Percentiles rank a stretch among this genome's conserved stretches.
Evolutionary conservation across 805 yeast genomes (phyloP).

Genomic region (Ogataea nonfermentans): DNA sequence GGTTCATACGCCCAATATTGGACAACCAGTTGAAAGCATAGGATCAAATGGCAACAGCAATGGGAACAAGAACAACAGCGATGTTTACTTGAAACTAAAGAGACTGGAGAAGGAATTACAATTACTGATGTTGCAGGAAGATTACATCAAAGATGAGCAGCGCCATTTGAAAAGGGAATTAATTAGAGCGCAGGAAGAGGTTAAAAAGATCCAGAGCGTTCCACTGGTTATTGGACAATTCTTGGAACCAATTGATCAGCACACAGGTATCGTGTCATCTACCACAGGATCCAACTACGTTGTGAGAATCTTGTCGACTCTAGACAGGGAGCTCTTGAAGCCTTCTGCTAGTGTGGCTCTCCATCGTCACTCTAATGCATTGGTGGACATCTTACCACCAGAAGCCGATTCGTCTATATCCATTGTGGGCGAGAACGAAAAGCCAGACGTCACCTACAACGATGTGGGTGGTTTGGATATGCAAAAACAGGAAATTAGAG

Average conservation of each 20-base stretch:
- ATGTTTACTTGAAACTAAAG: slow-evolving; percentile 81
- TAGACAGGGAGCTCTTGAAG: slow-evolving; percentile 91
- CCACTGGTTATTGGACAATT: slow-evolving; percentile 98
- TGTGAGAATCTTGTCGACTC: slow-evolving; percentile 89
- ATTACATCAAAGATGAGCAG: slow-evolving; percentile 96
- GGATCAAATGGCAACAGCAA: slow-evolving; percentile 26
- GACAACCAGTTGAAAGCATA: slow-evolving; percentile 23
- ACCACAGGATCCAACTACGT: slow-evolving; percentile 98
- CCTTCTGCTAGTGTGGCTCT: slow-evolving; percentile 95
- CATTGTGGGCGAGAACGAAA: slow-evolving; percentile 90
- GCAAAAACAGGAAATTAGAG: slow-evolving; percentile 99
- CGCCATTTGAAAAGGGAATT: slow-evolving; percentile 93
- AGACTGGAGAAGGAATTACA: slow-evolving; percentile 89
- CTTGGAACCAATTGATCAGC: slow-evolving; percentile 94
- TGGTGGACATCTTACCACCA: slow-evolving; percentile 96
- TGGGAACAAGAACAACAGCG: slow-evolving; percentile 38
- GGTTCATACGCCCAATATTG: slow-evolving; percentile 28
- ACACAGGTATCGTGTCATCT: slow-evolving; percentile 93
- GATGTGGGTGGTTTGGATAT: slow-evolving; percentile 99
- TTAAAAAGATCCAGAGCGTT: slow-evolving; percentile 93
- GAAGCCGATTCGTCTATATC: slow-evolving; percentile 97
- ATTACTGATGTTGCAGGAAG: slow-evolving; percentile 83
- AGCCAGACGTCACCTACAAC: slow-evolving; percentile 89
- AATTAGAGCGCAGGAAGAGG: slow-evolving; percentile 97
- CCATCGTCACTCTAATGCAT: slow-evolving; percentile 97